Base-by-base conservation (phyloP, 345 rosid genomes). In the Arabis hirsuta region DNA sequence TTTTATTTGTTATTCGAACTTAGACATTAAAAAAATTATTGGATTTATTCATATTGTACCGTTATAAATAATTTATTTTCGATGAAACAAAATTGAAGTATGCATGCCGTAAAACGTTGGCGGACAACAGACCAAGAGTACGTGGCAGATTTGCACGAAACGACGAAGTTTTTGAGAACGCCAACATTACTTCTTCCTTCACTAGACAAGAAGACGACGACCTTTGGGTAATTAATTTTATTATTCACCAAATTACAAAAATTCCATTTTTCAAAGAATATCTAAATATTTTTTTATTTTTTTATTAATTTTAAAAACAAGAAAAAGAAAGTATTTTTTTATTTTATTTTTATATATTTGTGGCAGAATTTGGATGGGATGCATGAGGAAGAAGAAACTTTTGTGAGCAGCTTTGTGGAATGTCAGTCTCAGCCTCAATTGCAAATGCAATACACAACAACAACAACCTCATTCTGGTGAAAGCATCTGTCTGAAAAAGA, bases 81-180 rank as follows among this genome's bases (percentile, higher is more conserved):
- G 52, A 66, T 55, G 63, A 42, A 41, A 24, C 9, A 34, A 8
- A 46, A 22, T 12, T 57, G 38, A 74, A 92, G 99, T 95, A 95
- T 79, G 97, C 96, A 72, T 95, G 97, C 76, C 89, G 99, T 38
- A 91, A 95, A 87, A 88, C 96, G 62, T 86, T 95, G 75, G 99
- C 99, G 42, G 96, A 95, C 97, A 95, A 80, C 80, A 80, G 99
- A 43, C 99, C 96, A 1, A 90, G 99, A 48, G 84, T 91, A 80
- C 99, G 96, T 79, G 99, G 99, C 88, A 91, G 99, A 75, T 95
- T 95, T 82, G 99, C 97, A 46, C 84, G 99, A 52, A 95, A 91
- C 74, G 96, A 91, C 76, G 96, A 95, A 55, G 62, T 65, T 8
- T 64, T 48, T 11, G 76, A 91, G 68, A 78, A 59, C 82, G 82